Base-by-base conservation (phyloP, 805 yeast species). In the Suhomyces pyralidae region DNA sequence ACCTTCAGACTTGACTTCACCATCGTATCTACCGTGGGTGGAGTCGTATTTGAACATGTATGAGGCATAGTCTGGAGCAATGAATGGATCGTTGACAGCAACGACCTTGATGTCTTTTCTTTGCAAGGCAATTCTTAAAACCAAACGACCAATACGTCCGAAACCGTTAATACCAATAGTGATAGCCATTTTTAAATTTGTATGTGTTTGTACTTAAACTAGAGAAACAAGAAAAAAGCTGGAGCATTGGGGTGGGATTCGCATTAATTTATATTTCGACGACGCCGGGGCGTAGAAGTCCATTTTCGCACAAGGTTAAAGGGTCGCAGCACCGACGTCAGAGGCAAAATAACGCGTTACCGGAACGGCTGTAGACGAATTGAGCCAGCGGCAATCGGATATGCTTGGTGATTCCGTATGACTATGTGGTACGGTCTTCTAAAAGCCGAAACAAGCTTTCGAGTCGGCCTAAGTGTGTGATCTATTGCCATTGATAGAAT, bases 1-100 rank as follows among this genome's bases (percentile, higher is more conserved):
- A 40, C 59, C 69, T 52, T 63, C 63, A 43, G 61, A 49, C 53
- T 55, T 53, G 42, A 68, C 71, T 55, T 65, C 69, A 51, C 70
- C 71, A 38, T 55, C 51, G 64, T 58, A 68, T 55, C 59, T 57
- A 54, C 72, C 70, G 63, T 68, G 72, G 58, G 72, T 68, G 54
- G 72, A 68, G 61, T 68, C 72, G 60, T 68, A 68, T 60, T 68
- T 66, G 64, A 68, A 68, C 72, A 68, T 68, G 65, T 68, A 68
- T 36, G 72, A 59, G 48, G 72, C 72, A 58, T 68, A 68, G 58
- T 68, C 72, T 38, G 72, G 59, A 47, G 70, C 66, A 58, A 68
- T 62, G 59, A 68, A 68, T 40, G 72, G 72, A 56, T 68, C 72
- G 55, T 68, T 68, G 60, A 68, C 54, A 40, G 71, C 69, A 48